phyloP scores from a whole-genome alignment of 2,329 filamentous ascomycete genomes.

The Intubia oerlemansii region DNA sequence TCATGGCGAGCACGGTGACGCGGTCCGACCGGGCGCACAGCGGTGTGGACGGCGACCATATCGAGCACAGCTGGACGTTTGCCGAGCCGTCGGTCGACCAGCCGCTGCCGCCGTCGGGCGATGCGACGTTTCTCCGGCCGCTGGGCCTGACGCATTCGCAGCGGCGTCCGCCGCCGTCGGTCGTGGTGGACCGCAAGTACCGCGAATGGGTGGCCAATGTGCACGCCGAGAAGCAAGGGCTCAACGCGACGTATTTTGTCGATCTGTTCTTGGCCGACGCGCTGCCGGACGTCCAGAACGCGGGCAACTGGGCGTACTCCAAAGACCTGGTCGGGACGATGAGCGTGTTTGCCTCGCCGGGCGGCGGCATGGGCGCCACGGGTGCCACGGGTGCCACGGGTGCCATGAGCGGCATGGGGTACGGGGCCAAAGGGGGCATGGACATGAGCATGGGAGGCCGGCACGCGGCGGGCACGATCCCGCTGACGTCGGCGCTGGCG shows the following conservation, averaged over 20 bases:
- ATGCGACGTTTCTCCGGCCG: background rate
- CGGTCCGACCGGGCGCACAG: background rate
- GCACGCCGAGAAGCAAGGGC: constrained; percentile 33
- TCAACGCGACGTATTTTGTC: constrained; percentile 40
- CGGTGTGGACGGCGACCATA: too few species aligned
- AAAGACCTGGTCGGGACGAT: constrained; percentile 39
- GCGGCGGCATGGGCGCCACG: constrained; percentile 4
- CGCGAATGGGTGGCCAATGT: constrained; percentile 51
- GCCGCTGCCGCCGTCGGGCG: background rate
- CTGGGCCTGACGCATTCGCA: background rate
- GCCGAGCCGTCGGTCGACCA: background rate
- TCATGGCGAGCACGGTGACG: background rate
- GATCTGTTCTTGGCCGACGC: constrained; percentile 45
- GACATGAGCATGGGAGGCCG: constrained; percentile 12
- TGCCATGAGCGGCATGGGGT: constrained; percentile 5
- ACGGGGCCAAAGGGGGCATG: too few species aligned
- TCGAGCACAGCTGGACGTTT: background rate
- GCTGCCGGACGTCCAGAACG: constrained; percentile 13
- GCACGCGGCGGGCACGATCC: constrained; percentile 26
- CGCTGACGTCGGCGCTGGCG: constrained; percentile 27
- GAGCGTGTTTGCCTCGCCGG: constrained; percentile 25
- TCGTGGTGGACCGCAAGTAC: constrained; percentile 22
- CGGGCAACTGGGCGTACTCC: constrained; percentile 26
- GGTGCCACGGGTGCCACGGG: background rate
- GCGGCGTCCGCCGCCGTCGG: constrained; percentile 1